Base-by-base conservation (phyloP, 2,329 filamentous ascomycete genomes). In the Pyrenophora teres region DNA sequence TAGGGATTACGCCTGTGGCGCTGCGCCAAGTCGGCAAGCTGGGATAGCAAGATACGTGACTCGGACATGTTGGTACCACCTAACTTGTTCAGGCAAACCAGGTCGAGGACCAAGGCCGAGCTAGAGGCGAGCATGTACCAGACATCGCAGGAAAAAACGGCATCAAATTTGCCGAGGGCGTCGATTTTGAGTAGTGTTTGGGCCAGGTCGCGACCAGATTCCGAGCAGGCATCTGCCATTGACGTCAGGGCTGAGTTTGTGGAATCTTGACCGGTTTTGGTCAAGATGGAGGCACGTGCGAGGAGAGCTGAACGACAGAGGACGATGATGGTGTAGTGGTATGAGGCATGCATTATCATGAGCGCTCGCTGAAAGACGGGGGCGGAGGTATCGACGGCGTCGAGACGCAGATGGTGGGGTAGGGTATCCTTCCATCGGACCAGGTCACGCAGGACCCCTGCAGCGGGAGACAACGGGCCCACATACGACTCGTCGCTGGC, bases 71-170 rank as follows among this genome's bases (percentile, higher is more conserved):
- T 56, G 8, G 59, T 53, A 15, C 49, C 50, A 1, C 50, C 54
- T 1, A 55, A 47, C 18, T 63, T 64, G 33, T 65, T 59, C 23
- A 62, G 44, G 40, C 63, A 76, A 40, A 68, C 66, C 6, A 78
- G 62, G 35, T 74, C 70, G 4, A 78, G 67, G 2, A 76, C 71
- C 1, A 77, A 67, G 1, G 72, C 62, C 7, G 76, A 70, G 37
- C 68, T 69, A 1, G 74, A 69, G 13, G 73, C 59, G 36, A 77
- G 68, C 3, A 72, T 60, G 36, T 73, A 77, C 67, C 74, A 78
- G 4, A 74, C 60, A 42, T 78, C 76, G 61, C 70, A 75, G 70
- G 73, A 75, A 2, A 71, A 72, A 13, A 74, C 67, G n/a, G 70
- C 60, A 52, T 78, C 73, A 42, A 77, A 75, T 35, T 70, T 72